Conservation (phyloP, 208 protist genomes). For the Wallacemonas sp. region DNA sequence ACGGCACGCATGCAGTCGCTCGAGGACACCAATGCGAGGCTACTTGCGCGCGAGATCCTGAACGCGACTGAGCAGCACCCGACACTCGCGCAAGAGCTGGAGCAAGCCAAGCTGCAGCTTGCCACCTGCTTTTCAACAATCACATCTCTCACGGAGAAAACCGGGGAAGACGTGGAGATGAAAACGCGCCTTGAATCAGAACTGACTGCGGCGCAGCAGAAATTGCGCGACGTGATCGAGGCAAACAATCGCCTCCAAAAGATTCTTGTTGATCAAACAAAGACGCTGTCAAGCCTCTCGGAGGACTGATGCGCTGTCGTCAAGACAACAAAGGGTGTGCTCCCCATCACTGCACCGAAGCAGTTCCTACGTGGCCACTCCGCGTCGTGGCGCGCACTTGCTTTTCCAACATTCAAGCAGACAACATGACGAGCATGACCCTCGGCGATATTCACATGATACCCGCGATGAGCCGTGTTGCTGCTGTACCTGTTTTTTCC, state of each 20-base stretch:
- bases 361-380: too few relatives aligned
- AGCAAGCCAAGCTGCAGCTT: conserved; percentile 6
- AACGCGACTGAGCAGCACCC: conserved; percentile 18
- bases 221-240: conserved; percentile 41
- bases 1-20: conserved; percentile 40
- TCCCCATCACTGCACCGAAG: too few relatives aligned
- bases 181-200: conserved; percentile 9
- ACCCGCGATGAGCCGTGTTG: too few relatives aligned
- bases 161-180: not conserved
- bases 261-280: conserved; percentile 79
- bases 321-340: too few relatives aligned
- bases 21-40: conserved; percentile 71
- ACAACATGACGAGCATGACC: too few relatives aligned
- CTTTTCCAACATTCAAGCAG: too few relatives aligned
- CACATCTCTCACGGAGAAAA: conserved; percentile 26
- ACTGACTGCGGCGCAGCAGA: conserved; percentile 33
- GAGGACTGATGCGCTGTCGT: conserved; percentile 31
- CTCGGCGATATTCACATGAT: too few relatives aligned
- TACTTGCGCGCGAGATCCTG: conserved; percentile 66
- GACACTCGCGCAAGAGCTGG: conserved; percentile 27
- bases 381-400: too few relatives aligned
- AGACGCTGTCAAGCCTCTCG: conserved; percentile 63
- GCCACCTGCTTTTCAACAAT: conserved; percentile 7
- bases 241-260: conserved; percentile 79
- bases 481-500: too few relatives aligned